A percentile compares a stretch with the other conserved stretches of the same genome.
Conservation (phyloP, 1,139 yeast species). For the Geotrichum restrictum region DNA sequence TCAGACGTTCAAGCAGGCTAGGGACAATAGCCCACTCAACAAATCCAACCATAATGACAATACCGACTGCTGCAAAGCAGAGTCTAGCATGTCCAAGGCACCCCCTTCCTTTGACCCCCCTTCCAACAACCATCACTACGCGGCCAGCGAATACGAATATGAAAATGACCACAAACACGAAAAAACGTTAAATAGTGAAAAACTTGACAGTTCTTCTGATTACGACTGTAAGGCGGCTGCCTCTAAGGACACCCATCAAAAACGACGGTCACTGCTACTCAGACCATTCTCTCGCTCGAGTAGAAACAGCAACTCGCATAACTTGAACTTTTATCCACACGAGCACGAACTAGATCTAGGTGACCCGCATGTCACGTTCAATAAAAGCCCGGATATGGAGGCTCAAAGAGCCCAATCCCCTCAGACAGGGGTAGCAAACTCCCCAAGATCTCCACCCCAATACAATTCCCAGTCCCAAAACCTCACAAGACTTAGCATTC, state of each 20-base stretch:
- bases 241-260: slow-evolving; percentile 8
- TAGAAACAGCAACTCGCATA: background rate
- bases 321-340: background rate
- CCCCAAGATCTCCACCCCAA: slow-evolving; percentile 12
- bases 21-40: slow-evolving; percentile 4
- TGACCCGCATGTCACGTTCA: slow-evolving; percentile 9
- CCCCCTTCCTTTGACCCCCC: background rate
- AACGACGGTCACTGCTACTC: slow-evolving; percentile 4
- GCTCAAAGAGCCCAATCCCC: slow-evolving; percentile 7
- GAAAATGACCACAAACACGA: background rate
- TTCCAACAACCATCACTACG: background rate
- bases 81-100: background rate
- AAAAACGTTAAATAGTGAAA: background rate
- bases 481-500: slow-evolving; percentile 2
- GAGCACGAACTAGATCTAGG: background rate
- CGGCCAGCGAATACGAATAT: slow-evolving; percentile 5
- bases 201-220: too few relatives aligned
- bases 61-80: background rate
- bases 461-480: background rate
- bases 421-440: slow-evolving; percentile 6
- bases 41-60: background rate
- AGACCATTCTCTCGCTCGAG: background rate
- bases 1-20: slow-evolving; percentile 1
- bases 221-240: slow-evolving; percentile 23
- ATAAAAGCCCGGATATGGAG: slow-evolving; percentile 17